Percentiles rank a stretch among this genome's conserved stretches.
These are phyloP conservation scores for Coniochaeta sp. DNA, from an alignment of 2,329 filamentous ascomycete genomes.

Conservation along the genomic window DNA sequence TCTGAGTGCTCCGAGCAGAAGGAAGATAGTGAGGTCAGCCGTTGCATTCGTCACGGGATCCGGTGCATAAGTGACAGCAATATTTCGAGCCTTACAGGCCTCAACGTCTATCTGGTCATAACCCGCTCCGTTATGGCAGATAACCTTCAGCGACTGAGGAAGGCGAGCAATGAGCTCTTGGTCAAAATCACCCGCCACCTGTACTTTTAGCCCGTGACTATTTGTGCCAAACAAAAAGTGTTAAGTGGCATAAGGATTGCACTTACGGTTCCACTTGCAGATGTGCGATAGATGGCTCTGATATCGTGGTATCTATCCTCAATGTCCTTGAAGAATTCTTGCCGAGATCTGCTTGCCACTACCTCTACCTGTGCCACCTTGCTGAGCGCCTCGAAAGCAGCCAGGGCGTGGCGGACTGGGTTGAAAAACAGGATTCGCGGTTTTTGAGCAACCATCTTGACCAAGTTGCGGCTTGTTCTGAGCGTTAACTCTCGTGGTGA, in stretches of 20 bases:
- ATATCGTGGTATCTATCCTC: background rate
- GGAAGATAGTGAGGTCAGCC: constrained; percentile 38
- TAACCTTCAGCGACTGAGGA: constrained; percentile 35
- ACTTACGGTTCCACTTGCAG: constrained; percentile 1
- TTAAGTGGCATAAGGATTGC: background rate
- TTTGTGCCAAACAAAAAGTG: background rate
- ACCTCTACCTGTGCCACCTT: background rate
- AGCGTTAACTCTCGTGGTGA: too few relatives aligned
- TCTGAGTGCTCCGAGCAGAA: constrained; percentile 43
- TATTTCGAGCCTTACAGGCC: constrained; percentile 32
- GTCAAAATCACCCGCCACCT: constrained; percentile 27
- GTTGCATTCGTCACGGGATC: constrained; percentile 37
- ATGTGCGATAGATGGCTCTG: constrained; percentile 1
- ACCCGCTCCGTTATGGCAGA: constrained; percentile 48
- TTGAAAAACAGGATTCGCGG: constrained; percentile 2
- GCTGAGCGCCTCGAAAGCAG: background rate
- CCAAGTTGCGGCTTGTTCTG: too few relatives aligned
- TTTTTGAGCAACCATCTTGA: background rate
- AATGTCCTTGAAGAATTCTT: constrained; percentile 2
- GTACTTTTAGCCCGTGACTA: background rate
- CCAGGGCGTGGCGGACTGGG: background rate
- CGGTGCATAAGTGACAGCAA: constrained; percentile 22
- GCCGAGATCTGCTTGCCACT: background rate
- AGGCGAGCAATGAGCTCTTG: constrained; percentile 34
- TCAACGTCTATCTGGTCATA: constrained; percentile 53